phyloP scores from a whole-genome alignment of 2,329 filamentous ascomycete species.

The Epichloe typhina region DNA sequence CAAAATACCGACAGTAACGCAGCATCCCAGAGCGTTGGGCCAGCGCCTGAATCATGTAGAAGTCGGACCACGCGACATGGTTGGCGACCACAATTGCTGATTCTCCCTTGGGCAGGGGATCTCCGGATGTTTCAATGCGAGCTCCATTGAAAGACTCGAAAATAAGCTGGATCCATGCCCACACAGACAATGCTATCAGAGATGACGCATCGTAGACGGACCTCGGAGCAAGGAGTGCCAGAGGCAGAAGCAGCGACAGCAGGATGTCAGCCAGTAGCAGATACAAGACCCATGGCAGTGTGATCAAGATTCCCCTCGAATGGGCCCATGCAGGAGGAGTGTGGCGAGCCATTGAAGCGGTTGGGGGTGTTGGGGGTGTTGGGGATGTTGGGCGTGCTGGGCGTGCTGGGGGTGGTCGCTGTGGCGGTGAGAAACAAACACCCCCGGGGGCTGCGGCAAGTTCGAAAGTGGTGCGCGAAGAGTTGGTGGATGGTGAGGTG shows the following conservation, averaged over 20 bases:
- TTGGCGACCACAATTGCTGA: constrained; percentile 47
- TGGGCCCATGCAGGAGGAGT: constrained; percentile 17
- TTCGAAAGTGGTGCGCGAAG: no score
- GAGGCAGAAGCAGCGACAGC: constrained; percentile 34
- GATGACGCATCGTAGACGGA: constrained; percentile 42
- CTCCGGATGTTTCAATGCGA: constrained; percentile 38
- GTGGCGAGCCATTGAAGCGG: constrained; percentile 7
- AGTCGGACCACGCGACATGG: constrained; percentile 49
- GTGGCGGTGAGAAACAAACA: neutral
- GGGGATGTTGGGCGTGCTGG: no score
- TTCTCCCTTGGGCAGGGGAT: constrained; percentile 37
- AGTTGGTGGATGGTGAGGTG: no score
- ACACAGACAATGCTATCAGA: constrained; percentile 37
- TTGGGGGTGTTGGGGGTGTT: neutral
- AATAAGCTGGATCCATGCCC: constrained; percentile 43
- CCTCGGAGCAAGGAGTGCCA: constrained; percentile 34
- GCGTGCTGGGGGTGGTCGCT: neutral
- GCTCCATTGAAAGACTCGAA: constrained; percentile 42
- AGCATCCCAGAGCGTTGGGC: constrained; percentile 43
- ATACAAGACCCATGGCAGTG: constrained; percentile 39
- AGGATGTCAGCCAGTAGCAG: constrained; percentile 38
- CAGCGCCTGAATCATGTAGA: constrained; percentile 50
- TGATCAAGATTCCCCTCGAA: constrained; percentile 29
- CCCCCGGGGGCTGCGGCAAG: no score
- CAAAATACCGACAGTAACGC: constrained; percentile 47